Evolutionary conservation across 371 early-diverging fungal species (phyloP).

Genomic region (Zychaea mexicana): DNA sequence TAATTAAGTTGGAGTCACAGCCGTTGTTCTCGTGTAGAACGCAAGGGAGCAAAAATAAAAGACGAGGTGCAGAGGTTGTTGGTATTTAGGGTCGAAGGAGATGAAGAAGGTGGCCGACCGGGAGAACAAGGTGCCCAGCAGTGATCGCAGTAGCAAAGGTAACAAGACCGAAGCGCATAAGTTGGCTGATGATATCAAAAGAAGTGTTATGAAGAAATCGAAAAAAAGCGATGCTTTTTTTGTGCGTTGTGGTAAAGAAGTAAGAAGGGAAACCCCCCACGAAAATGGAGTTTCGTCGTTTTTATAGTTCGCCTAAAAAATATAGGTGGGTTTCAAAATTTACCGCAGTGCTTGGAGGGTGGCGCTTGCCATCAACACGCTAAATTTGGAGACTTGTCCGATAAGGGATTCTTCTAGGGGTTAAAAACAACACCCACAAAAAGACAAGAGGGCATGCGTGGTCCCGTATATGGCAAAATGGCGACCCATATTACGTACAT

Average conservation of each 20-base stretch:
- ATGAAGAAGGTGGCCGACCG: conserved; percentile 2
- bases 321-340: neutral
- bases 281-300: neutral
- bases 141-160: neutral
- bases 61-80: neutral
- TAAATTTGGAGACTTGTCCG: neutral
- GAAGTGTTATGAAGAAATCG: neutral
- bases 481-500: too few relatives aligned
- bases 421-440: too few relatives aligned
- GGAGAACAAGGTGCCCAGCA: conserved; percentile 3
- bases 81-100: neutral
- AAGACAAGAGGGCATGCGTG: too few relatives aligned
- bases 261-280: neutral
- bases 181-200: neutral
- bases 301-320: neutral
- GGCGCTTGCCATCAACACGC: neutral
- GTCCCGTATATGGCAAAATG: too few relatives aligned
- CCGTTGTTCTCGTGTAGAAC: too few relatives aligned
- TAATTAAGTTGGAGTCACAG: too few relatives aligned
- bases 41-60: neutral
- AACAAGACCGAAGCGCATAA: conserved; percentile 2
- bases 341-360: neutral
- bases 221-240: neutral
- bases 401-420: neutral
- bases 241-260: neutral